These are phyloP conservation scores for Mikania micrantha DNA, from an alignment of 129 eudicot species.

Conservation along the genomic window DNA sequence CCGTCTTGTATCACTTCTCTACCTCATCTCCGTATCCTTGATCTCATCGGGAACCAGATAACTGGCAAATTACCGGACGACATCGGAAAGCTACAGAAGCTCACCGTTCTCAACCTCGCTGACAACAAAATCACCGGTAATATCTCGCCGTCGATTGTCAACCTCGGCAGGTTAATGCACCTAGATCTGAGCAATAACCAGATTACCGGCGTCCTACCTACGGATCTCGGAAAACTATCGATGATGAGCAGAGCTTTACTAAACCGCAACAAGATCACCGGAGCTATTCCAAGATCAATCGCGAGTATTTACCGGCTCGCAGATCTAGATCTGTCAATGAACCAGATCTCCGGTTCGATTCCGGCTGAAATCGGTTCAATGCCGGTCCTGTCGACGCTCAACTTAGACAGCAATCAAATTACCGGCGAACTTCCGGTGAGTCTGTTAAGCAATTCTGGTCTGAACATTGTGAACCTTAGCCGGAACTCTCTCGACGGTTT, in stretches of 20 bases:
- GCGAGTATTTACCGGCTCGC: constrained; percentile 50
- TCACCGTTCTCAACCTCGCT: constrained; percentile 65
- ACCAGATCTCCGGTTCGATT: constrained; percentile 57
- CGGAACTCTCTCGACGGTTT: constrained; percentile 53
- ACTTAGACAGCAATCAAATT: constrained; percentile 53
- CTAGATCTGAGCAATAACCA: constrained; percentile 68
- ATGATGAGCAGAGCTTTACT: constrained; percentile 85
- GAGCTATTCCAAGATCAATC: constrained; percentile 58
- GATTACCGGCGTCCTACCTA: constrained; percentile 55
- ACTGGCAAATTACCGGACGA: constrained; percentile 58
- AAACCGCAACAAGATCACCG: constrained; percentile 52
- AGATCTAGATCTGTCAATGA: constrained; percentile 65
- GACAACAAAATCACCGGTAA: constrained; percentile 58
- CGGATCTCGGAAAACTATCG: constrained; percentile 53
- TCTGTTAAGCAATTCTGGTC: constrained; percentile 45
- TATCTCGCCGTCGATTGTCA: constrained; percentile 57
- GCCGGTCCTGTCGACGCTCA: constrained; percentile 74
- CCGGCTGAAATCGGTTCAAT: constrained; percentile 67
- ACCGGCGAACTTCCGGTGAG: constrained; percentile 50
- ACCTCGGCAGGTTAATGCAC: constrained; percentile 49
- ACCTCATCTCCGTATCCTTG: constrained; percentile 47
- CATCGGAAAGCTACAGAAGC: constrained; percentile 47
- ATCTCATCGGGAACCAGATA: constrained; percentile 66
- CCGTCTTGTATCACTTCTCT: constrained; percentile 63
- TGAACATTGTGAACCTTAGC: constrained; percentile 69